phyloP scores from a whole-genome alignment of 2,329 filamentous ascomycete genomes.

The Penicillium sclerotiorum region DNA sequence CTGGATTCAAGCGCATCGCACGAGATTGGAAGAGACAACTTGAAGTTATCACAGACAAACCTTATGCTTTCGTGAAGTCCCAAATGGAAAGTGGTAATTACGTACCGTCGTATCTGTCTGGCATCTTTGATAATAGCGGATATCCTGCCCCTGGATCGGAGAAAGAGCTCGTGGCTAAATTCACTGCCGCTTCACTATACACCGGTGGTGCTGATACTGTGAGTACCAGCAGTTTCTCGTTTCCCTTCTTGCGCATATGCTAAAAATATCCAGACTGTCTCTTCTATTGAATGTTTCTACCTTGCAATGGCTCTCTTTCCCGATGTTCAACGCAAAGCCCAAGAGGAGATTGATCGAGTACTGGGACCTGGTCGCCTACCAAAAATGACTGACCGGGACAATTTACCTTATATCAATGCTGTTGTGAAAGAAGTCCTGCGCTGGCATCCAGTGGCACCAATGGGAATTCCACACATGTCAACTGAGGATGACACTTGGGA shows the following conservation, averaged over 20 bases:
- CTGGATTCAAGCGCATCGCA: slow-evolving; percentile 48
- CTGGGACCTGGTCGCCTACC: slow-evolving; percentile 36
- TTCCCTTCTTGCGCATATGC: background rate
- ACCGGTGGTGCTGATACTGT: slow-evolving; percentile 48
- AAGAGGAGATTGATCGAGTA: slow-evolving; percentile 47
- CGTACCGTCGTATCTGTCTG: slow-evolving; percentile 21
- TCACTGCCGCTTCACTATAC: slow-evolving; percentile 47
- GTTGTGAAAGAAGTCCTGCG: slow-evolving; percentile 43
- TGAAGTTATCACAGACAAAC: slow-evolving; percentile 37
- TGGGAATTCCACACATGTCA: slow-evolving; percentile 35
- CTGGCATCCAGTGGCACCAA: slow-evolving; percentile 39
- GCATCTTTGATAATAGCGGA: slow-evolving; percentile 29
- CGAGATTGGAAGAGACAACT: slow-evolving; percentile 38
- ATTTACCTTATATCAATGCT: slow-evolving; percentile 42
- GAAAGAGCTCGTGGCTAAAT: slow-evolving; percentile 44
- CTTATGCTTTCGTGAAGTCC: slow-evolving; percentile 36
- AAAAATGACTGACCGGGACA: slow-evolving; percentile 40
- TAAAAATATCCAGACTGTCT: slow-evolving; percentile 42
- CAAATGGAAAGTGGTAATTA: slow-evolving; percentile 12
- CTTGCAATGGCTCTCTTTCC: slow-evolving; percentile 57
- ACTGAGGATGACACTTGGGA: slow-evolving; percentile 29
- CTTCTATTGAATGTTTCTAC: slow-evolving; percentile 47
- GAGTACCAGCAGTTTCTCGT: slow-evolving; percentile 1
- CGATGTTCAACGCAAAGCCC: slow-evolving; percentile 54
- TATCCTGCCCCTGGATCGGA: slow-evolving; percentile 25